Conservation (phyloP, 805 yeast genomes). For the Teunomyces barrocoloradensis region DNA sequence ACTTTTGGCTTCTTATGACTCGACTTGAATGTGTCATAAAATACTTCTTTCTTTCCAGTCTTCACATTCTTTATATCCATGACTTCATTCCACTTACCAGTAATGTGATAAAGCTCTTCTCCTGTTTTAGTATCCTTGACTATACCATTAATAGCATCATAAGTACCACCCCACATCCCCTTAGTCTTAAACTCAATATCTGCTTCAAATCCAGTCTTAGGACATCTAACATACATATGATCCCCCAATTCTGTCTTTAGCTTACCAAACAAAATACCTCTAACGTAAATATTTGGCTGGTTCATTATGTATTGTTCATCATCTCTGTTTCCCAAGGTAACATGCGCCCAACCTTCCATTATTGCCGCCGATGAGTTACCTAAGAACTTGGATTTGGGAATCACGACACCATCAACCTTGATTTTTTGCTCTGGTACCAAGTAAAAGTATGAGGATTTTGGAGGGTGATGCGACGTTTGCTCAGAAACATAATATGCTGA, state of each 20-base stretch:
- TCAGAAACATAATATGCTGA: slow-evolving; percentile 85
- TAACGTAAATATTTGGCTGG: slow-evolving; percentile 95
- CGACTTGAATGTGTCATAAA: slow-evolving; percentile 49
- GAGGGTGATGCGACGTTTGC: slow-evolving; percentile 98
- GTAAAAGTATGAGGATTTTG: slow-evolving; percentile 90
- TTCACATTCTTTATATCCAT: slow-evolving; percentile 59
- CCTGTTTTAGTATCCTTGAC: slow-evolving; percentile 49
- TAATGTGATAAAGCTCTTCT: slow-evolving; percentile 58
- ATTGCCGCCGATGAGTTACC: slow-evolving; percentile 97
- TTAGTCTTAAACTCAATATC: slow-evolving; percentile 93
- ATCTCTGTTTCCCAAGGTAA: slow-evolving; percentile 61
- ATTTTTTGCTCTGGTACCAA: slow-evolving; percentile 77
- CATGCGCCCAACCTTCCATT: slow-evolving; percentile 86
- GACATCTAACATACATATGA: slow-evolving; percentile 73
- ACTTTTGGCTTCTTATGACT: slow-evolving; percentile 61
- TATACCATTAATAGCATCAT: slow-evolving; percentile 81
- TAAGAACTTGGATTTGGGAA: slow-evolving; percentile 83
- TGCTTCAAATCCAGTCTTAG: slow-evolving; percentile 55
- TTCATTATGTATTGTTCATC: slow-evolving; percentile 78
- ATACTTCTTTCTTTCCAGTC: slow-evolving; percentile 45
- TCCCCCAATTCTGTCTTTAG: slow-evolving; percentile 91
- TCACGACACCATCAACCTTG: slow-evolving; percentile 82
- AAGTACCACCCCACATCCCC: slow-evolving; percentile 90
- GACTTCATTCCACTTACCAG: slow-evolving; percentile 93
- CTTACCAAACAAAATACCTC: slow-evolving; percentile 90